Base-by-base conservation (phyloP, 2,329 filamentous ascomycete genomes). In the Stachybotrys chlorohalonatus region DNA sequence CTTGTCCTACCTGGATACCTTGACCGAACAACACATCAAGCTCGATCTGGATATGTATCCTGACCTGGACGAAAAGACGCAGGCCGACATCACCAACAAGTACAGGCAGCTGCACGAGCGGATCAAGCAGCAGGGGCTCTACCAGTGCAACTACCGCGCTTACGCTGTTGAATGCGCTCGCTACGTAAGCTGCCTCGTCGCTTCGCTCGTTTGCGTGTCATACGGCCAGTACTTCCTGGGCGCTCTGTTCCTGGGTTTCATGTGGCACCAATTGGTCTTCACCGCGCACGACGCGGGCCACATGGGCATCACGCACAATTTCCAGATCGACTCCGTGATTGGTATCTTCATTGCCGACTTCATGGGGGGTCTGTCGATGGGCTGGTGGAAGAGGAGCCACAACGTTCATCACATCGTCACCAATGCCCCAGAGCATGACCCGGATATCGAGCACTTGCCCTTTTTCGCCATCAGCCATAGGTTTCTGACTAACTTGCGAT, bases 321-420 rank as follows among this genome's bases (percentile, higher is more conserved):
- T 93, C 68, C 85, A 88, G 52, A 72, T 84, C 45, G 94, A 99
- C 69, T 87, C 87, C 1, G 78, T 87, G 51, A 90, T 99, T 58
- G 93, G 90, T 51, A 96, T 97, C 65, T 73, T 95, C 59, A 87
- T 96, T 64, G 91, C 92, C 53, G 88, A 96, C 68, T 97, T 87
- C 63, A 75, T 94, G 17, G 94, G 94, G 45, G 94, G 94, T 0
- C 73, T 99, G 39, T 96, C 90, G 31, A 74, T 96, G 53, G 90
- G 93, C 49, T 99, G 94, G 94, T 99, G 94, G 93, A 97, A 97
- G 73, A 81, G 84, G 58, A 96, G 85, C 68, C 93, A 97, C 71
- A 97, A 97, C 66, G 91, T 96, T 8, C 93, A 97, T 68, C 93
- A 97, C 66, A 91, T 97, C 62, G 87, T 97, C 53, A 97, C 94